Evolutionary conservation across 2,329 filamentous ascomycete genomes (phyloP).

Genomic region (Fusarium agapanthi): DNA sequence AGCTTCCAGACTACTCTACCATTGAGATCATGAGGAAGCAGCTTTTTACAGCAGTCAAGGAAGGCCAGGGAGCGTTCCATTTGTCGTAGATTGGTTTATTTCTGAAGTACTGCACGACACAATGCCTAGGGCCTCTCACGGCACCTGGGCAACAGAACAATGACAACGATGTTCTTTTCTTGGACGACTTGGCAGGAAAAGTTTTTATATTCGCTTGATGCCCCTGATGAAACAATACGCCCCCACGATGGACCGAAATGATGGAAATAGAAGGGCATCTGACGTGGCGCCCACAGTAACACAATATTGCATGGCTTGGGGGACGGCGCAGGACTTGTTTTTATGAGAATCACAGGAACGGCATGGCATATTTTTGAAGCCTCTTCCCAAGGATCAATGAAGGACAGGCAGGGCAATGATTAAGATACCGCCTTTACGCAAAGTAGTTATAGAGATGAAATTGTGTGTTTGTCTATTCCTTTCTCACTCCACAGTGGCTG

Average conservation of each 20-base stretch:
- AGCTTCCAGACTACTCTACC: slow-evolving; percentile 91
- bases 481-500: not conserved
- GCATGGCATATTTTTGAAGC: slow-evolving; percentile 24
- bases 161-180: slow-evolving; percentile 16
- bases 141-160: not conserved
- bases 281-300: slow-evolving; percentile 22
- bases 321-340: slow-evolving; percentile 37
- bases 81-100: slow-evolving; percentile 69
- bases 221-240: slow-evolving; percentile 38
- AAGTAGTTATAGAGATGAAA: slow-evolving; percentile 42
- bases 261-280: slow-evolving; percentile 41
- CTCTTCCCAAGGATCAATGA: slow-evolving; percentile 6
- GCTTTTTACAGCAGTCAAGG: slow-evolving; percentile 85
- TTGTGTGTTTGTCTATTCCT: slow-evolving; percentile 28
- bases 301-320: slow-evolving; percentile 39
- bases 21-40: slow-evolving; percentile 80
- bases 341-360: slow-evolving; percentile 31
- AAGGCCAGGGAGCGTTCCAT: slow-evolving; percentile 98
- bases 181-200: slow-evolving; percentile 28
- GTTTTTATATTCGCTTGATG: slow-evolving; percentile 33
- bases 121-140: not conserved
- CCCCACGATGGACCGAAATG: slow-evolving; percentile 30
- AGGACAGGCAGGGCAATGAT: slow-evolving; percentile 16
- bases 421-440: slow-evolving; percentile 29
- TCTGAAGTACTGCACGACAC: not conserved